Base-by-base conservation (phyloP, 2,329 filamentous ascomycete species). In the Xylariomycetidae sp. region DNA sequence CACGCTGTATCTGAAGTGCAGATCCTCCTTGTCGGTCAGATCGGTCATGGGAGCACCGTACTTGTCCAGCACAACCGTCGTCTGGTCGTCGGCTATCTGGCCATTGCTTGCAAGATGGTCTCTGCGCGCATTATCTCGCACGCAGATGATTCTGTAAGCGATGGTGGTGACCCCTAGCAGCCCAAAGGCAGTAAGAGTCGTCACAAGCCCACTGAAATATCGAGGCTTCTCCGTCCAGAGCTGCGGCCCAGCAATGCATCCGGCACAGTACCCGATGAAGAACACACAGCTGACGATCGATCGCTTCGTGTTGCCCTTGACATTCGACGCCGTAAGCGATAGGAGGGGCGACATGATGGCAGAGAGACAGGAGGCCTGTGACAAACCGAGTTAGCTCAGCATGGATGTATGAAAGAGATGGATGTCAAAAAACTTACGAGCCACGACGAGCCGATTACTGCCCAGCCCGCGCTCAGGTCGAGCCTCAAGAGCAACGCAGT, bases 281-380 rank as follows among this genome's bases (percentile, higher is more conserved):
- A 70, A 72, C 46, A 70, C 57, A 5, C 62, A 59, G 31, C 63
- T 69, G 17, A 68, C 62, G 3, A 66, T 53, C 7, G 66, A 54
- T 4, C 64, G 62, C 44, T 72, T 73, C 1, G 69, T 72, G 45
- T 72, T 72, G 0, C 70, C 68, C 32, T 69, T 67, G 16, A 71
- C 59, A 34, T 72, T 72, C 3, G 67, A 71, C 1, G 67, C 66
- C 2, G 55, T 58, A 2, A 71, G 56, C 2, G 57, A 63, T 7
- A 70, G 55, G 1, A 67, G 54, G 15, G 67, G 60, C 4, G 59
- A 62, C 60, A 60, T 62, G 19, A 56, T 48, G 17, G 60, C 54
- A 7, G 63, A 63, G 37, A 69, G 67, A 33, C 61, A 64, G 2
- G 63, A 66, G 16, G 63, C 56, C 51, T 60, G 30, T 2, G 30